Conservation (phyloP, 192 early-diverging fungal species). For the Glomus cerebriforme region DNA sequence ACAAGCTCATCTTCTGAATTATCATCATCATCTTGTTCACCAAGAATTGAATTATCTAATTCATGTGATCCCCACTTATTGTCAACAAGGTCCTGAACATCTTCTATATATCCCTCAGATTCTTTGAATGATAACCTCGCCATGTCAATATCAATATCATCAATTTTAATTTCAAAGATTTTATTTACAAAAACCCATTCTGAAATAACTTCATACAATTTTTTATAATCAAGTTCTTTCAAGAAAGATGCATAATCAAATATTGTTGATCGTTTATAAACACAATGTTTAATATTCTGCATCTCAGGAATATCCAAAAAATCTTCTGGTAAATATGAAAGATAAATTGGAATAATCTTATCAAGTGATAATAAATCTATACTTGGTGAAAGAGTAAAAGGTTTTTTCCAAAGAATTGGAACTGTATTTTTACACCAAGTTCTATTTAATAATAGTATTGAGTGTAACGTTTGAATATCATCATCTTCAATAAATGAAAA, state of each 20-base stretch:
- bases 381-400: neutral
- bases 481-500: slow-evolving; percentile 21
- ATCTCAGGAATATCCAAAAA: neutral
- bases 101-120: neutral
- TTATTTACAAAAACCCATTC: neutral
- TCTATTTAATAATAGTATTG: slow-evolving; percentile 6
- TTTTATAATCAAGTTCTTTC: slow-evolving; percentile 20
- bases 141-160: neutral
- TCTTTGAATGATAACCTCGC: neutral
- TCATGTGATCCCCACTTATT: neutral
- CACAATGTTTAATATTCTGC: neutral
- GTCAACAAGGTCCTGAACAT: neutral
- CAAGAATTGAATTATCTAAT: neutral
- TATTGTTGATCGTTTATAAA: neutral
- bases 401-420: slow-evolving; percentile 22
- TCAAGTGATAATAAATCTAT: neutral
- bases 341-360: slow-evolving; percentile 23
- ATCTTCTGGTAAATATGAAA: neutral
- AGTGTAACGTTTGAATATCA: slow-evolving; percentile 15
- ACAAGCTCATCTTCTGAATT: neutral
- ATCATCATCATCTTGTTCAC: neutral
- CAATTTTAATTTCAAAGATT: neutral
- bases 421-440: slow-evolving; percentile 17
- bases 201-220: slow-evolving; percentile 17
- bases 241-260: slow-evolving; percentile 21